Percentiles rank a stretch among this genome's conserved stretches.
Conservation (phyloP, 805 yeast genomes). For the Metschnikowia peoriensis region DNA sequence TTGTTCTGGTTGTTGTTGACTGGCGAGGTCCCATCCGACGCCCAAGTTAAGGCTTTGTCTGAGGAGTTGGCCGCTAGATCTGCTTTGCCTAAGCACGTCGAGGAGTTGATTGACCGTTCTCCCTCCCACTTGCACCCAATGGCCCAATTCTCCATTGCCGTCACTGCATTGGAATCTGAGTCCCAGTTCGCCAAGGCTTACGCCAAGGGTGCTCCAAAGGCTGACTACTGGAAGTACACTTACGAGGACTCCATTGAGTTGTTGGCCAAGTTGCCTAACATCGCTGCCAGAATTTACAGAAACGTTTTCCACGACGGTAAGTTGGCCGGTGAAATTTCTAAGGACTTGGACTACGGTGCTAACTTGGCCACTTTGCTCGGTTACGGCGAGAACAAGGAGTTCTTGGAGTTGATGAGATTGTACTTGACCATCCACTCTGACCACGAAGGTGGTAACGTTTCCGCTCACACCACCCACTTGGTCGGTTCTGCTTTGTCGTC, state of each 20-base stretch:
- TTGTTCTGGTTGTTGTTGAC: constrained; percentile 78
- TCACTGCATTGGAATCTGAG: constrained; percentile 68
- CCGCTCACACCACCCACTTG: constrained; percentile 78
- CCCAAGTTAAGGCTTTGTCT: constrained; percentile 55
- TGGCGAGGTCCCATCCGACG: constrained; percentile 64
- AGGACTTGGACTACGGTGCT: constrained; percentile 65
- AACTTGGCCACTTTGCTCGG: constrained; percentile 69
- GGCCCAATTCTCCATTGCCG: constrained; percentile 79
- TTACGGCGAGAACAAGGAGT: constrained; percentile 53
- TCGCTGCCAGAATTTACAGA: constrained; percentile 74
- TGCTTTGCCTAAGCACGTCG: constrained; percentile 62
- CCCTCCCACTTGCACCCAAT: constrained; percentile 76
- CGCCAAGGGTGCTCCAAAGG: constrained; percentile 65
- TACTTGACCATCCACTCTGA: constrained; percentile 76
- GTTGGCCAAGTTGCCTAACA: constrained; percentile 70
- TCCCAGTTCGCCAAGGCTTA: constrained; percentile 71
- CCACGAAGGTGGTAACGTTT: constrained; percentile 83
- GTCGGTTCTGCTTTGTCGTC: constrained; percentile 81
- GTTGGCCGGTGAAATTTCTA: constrained; percentile 51
- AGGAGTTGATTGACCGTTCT: constrained; percentile 56
- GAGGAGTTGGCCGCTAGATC: constrained; percentile 64
- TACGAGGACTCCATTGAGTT: constrained; percentile 70
- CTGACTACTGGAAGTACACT: constrained; percentile 72
- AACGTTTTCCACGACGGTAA: constrained; percentile 57
- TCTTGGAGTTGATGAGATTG: constrained; percentile 67